phyloP scores from a whole-genome alignment of 805 yeast species.

The Blastobotrys parvus region DNA sequence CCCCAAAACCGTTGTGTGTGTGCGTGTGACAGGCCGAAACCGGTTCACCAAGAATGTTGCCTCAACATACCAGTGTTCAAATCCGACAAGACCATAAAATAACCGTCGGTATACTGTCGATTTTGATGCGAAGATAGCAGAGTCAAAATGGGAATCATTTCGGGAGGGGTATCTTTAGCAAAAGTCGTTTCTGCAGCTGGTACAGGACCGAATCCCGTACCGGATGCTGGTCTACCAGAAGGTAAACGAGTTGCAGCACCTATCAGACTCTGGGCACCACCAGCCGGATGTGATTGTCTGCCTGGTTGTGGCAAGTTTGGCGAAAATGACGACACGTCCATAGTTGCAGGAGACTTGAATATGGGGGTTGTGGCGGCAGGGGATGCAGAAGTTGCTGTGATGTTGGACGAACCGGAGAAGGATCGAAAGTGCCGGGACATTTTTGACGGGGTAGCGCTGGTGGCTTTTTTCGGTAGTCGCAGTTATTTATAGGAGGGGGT shows the following conservation, averaged over 20 bases:
- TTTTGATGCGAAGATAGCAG: slow-evolving; percentile 62
- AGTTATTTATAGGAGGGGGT: too few relatives aligned
- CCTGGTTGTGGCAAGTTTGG: slow-evolving; percentile 4
- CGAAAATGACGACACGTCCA: slow-evolving; percentile 10
- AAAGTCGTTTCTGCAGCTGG: slow-evolving; percentile 7
- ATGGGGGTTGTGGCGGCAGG: neutral
- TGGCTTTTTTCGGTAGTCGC: too few relatives aligned
- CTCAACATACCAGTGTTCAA: slow-evolving; percentile 19
- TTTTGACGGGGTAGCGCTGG: too few relatives aligned
- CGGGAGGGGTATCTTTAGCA: slow-evolving; percentile 42
- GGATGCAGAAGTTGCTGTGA: neutral
- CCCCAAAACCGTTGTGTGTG: too few relatives aligned
- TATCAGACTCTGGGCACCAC: neutral
- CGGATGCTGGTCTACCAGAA: neutral
- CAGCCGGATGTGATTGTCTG: neutral
- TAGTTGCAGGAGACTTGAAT: slow-evolving; percentile 10
- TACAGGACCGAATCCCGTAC: neutral
- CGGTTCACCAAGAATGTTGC: too few relatives aligned
- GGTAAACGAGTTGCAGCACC: neutral
- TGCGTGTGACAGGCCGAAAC: too few relatives aligned
- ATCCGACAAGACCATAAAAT: slow-evolving; percentile 35
- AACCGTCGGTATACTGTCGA: slow-evolving; percentile 53
- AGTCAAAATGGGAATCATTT: slow-evolving; percentile 63
- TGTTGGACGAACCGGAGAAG: neutral
- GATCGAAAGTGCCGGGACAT: neutral